Evolutionary conservation across 148 eudicot species (phyloP), one percentile per base, ranked within the genome.

Genomic region (Camellia lanceoleosa): DNA sequence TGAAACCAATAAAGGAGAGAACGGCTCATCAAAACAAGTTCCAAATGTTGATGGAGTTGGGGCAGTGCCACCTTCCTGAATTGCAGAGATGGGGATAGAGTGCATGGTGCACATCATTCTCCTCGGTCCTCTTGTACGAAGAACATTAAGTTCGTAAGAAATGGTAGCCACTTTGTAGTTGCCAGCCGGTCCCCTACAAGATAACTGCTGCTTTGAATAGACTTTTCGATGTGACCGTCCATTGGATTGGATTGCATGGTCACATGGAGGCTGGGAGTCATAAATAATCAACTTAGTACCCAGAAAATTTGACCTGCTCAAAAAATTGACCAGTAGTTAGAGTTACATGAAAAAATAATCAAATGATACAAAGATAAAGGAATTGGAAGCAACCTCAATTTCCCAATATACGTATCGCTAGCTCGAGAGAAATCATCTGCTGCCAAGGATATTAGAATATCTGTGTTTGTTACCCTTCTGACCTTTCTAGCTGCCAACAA

Each of bases 71-170:
- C 84, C 89, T 84, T 87, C 87, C 73, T 82, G 81, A 73, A 87
- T 73, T 64, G 90, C 76, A 19, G 88, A 67, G 5, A 79, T 13
- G 14, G 89, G 89, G 63, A 89, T 87, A 3, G 82, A 70, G 44
- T 87, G 85, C 91, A 89, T 85, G 3, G 80, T 70, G 80, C 89
- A 87, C 4, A 68, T 80, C 91, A 89, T 85, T 79, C 88, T 87
- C 76, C 87, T 89, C 43, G 91, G 91, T 9, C 91, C 91, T 80
- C 88, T 81, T 30, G 91, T 84, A 11, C 87, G 83, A 47, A 88
- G 86, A 83, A 88, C 80, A 75, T 84, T 88, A 43, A 88, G 85
- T 85, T 84, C 89, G 47, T 88, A 88, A 63, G 86, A 61, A 79
- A 88, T 85, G 47, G 84, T 80, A 71, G 80, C 87, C 58, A 80